These are phyloP conservation scores for Cyanophora paradoxa DNA, from an alignment of 78 protist genomes.

Conservation along the genomic window DNA sequence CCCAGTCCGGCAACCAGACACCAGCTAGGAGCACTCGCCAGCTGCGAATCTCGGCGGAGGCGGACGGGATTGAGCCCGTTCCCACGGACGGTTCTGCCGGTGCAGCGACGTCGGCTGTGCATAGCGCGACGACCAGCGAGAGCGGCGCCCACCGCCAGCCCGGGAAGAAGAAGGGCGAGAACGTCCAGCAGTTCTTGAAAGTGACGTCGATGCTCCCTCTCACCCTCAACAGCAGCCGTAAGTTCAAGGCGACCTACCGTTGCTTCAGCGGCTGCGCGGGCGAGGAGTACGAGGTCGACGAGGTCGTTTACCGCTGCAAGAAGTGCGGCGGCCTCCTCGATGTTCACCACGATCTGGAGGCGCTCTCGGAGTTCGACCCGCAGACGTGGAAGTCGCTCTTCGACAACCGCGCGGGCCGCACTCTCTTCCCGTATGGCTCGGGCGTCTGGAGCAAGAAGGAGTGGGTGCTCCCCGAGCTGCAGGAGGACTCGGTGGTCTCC, in stretches of 20 bases:
- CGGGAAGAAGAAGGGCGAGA: too few relatives aligned
- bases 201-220: too few relatives aligned
- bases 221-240: too few relatives aligned
- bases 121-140: too few relatives aligned
- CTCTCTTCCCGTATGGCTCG: neutral
- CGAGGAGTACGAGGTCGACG: neutral
- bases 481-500: neutral
- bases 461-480: neutral
- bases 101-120: too few relatives aligned
- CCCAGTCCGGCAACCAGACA: too few relatives aligned
- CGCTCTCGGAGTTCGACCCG: neutral
- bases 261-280: neutral
- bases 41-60: too few relatives aligned
- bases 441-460: neutral
- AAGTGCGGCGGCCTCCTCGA: neutral
- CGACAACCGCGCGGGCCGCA: neutral
- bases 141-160: too few relatives aligned
- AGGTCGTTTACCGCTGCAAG: neutral
- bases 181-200: too few relatives aligned
- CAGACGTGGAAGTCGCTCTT: neutral
- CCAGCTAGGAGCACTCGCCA: too few relatives aligned
- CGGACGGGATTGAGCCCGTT: too few relatives aligned
- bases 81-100: too few relatives aligned
- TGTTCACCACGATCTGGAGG: neutral
- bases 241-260: neutral